A percentile compares a stretch with the other conserved stretches of the same genome.
Conservation (phyloP, 371 early-diverging fungal species). For the Lichtheimia ornata region DNA sequence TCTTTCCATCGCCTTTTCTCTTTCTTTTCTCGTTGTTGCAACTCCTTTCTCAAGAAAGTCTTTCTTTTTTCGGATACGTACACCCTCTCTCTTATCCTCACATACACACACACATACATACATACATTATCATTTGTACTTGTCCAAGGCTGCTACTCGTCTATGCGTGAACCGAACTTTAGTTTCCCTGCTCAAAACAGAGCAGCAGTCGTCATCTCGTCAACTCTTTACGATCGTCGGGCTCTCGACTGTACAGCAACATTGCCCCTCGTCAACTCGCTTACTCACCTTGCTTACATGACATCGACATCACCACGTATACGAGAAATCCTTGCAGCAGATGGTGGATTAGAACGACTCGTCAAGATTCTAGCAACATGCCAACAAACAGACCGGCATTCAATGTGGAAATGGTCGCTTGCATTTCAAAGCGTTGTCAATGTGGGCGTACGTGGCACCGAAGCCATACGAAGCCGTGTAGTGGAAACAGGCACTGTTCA, state of each 20-base stretch:
- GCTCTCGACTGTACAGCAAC: constrained; percentile 89
- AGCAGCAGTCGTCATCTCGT: constrained; percentile 79
- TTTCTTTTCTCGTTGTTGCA: too few relatives aligned
- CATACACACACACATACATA: too few relatives aligned
- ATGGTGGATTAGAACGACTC: constrained; percentile 88
- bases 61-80: too few relatives aligned
- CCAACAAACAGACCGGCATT: constrained; percentile 64
- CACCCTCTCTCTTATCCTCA: background rate
- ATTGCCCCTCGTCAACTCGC: constrained; percentile 82
- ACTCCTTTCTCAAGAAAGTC: too few relatives aligned
- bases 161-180: constrained; percentile 84
- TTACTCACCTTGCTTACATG: constrained; percentile 84
- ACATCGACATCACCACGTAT: constrained; percentile 85
- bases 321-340: constrained; percentile 77
- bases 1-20: too few relatives aligned
- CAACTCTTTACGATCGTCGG: constrained; percentile 85
- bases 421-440: constrained; percentile 86
- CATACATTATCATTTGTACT: too few relatives aligned
- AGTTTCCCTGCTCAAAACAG: constrained; percentile 75
- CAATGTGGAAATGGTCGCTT: constrained; percentile 81
- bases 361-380: constrained; percentile 72
- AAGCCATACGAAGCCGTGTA: constrained; percentile 78
- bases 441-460: constrained; percentile 86
- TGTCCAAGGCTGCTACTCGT: background rate
- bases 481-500: constrained; percentile 84